These are phyloP conservation scores for Ophiostoma sp. DNA, from an alignment of 2,329 filamentous ascomycete genomes.

Conservation along the genomic window DNA sequence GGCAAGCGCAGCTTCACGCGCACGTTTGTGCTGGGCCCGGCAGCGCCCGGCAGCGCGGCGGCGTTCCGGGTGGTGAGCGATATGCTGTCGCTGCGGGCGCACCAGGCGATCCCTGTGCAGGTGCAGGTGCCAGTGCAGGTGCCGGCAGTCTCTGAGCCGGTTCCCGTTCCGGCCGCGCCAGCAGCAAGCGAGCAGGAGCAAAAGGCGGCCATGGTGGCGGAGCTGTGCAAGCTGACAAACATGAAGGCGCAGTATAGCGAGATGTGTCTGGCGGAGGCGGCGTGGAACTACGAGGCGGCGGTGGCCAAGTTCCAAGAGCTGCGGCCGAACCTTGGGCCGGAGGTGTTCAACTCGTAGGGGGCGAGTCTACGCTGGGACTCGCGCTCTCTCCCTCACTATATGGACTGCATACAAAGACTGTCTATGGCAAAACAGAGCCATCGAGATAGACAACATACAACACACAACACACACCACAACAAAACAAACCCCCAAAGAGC, in stretches of 20 bases:
- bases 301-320: constrained; percentile 69
- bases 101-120: constrained; percentile 46
- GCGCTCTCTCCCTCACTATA: no score
- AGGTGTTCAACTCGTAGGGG: constrained; percentile 1
- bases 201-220: constrained; percentile 65
- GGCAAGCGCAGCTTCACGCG: constrained; percentile 75
- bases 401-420: no score
- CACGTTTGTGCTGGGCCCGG: constrained; percentile 73
- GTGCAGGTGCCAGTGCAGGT: neutral
- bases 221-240: constrained; percentile 70
- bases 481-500: neutral
- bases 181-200: constrained; percentile 35
- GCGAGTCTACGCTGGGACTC: neutral
- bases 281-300: constrained; percentile 75
- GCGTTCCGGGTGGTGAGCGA: constrained; percentile 74
- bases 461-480: neutral
- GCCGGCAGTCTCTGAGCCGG: no score
- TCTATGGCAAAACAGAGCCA: no score
- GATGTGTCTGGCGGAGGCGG: constrained; percentile 72
- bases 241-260: constrained; percentile 76
- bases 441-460: no score
- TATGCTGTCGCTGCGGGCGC: constrained; percentile 67
- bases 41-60: constrained; percentile 52
- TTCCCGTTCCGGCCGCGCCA: neutral
- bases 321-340: constrained; percentile 15